Conservation (phyloP, 2,329 filamentous ascomycete species). For the Zymoseptoria ardabiliae region DNA sequence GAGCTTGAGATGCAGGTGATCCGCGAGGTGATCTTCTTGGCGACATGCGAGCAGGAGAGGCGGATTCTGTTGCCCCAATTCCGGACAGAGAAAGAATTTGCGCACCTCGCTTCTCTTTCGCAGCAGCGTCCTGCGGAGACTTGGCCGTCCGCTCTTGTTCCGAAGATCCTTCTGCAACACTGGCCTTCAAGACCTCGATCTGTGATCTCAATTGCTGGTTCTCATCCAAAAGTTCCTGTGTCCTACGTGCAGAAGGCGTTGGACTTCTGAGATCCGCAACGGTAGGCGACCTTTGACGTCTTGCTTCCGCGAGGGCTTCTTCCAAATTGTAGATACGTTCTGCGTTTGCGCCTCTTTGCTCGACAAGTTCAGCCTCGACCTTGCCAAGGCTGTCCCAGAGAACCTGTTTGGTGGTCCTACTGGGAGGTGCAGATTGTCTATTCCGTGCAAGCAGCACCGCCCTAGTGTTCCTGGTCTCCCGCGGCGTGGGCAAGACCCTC, state of each 20-base stretch:
- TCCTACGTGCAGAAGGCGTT: background rate
- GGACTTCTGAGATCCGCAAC: background rate
- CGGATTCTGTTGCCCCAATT: no score
- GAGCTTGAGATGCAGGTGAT: no score
- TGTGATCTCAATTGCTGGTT: background rate
- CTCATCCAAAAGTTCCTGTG: background rate
- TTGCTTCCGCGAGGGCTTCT: background rate
- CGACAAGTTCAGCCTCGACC: background rate
- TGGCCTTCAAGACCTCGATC: background rate
- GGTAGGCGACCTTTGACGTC: background rate
- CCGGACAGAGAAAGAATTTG: no score
- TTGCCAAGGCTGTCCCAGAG: background rate
- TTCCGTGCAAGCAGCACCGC: background rate
- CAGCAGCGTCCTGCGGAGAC: background rate
- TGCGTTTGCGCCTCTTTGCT: background rate
- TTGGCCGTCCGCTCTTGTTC: background rate
- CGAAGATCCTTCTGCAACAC: background rate
- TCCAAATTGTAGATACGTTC: background rate
- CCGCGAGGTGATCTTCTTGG: background rate
- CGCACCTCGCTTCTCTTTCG: no score
- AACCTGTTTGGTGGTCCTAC: background rate
- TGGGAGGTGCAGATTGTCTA: background rate
- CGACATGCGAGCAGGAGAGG: no score
- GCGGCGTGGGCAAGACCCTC: background rate
- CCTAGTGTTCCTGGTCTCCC: background rate